phyloP scores from a whole-genome alignment of 2,329 filamentous ascomycete genomes.

The Dryadomyces quercus-mongolicae region DNA sequence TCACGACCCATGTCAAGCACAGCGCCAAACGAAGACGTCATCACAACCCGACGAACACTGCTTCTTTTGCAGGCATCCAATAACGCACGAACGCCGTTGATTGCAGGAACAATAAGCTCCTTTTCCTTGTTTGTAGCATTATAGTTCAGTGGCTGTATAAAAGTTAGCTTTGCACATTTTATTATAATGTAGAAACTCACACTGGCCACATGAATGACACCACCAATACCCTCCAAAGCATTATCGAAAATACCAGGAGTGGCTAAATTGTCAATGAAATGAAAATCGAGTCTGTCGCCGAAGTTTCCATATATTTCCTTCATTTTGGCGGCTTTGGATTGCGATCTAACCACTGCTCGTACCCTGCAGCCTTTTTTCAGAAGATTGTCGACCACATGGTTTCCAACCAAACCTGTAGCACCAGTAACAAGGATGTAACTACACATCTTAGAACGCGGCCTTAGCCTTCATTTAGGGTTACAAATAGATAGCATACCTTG shows the following conservation, averaged over 20 bases:
- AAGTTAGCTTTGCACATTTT: neutral
- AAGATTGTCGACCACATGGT: conserved; percentile 21
- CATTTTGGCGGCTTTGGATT: conserved; percentile 9
- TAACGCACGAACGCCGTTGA: conserved; percentile 31
- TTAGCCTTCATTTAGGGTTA: too few species aligned
- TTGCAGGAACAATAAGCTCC: conserved; percentile 30
- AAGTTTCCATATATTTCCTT: conserved; percentile 17
- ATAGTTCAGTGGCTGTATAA: conserved; percentile 23
- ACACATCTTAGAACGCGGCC: too few species aligned
- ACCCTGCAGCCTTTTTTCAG: conserved; percentile 19
- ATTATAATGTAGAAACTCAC: neutral
- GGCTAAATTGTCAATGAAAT: conserved; percentile 29
- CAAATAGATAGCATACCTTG: too few species aligned
- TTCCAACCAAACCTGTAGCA: conserved; percentile 18
- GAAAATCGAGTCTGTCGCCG: conserved; percentile 24
- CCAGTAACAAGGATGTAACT: conserved; percentile 18
- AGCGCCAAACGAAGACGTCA: conserved; percentile 15
- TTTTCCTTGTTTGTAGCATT: conserved; percentile 30
- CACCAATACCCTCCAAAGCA: conserved; percentile 18
- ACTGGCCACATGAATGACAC: conserved; percentile 22
- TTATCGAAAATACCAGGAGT: conserved; percentile 16
- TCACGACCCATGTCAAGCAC: conserved; percentile 15
- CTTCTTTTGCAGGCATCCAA: conserved; percentile 17
- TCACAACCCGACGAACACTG: conserved; percentile 14
- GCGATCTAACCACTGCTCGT: conserved; percentile 14